Base-by-base conservation (phyloP, 1,284 basidiomycete genomes). In the Vanrija humicola region DNA sequence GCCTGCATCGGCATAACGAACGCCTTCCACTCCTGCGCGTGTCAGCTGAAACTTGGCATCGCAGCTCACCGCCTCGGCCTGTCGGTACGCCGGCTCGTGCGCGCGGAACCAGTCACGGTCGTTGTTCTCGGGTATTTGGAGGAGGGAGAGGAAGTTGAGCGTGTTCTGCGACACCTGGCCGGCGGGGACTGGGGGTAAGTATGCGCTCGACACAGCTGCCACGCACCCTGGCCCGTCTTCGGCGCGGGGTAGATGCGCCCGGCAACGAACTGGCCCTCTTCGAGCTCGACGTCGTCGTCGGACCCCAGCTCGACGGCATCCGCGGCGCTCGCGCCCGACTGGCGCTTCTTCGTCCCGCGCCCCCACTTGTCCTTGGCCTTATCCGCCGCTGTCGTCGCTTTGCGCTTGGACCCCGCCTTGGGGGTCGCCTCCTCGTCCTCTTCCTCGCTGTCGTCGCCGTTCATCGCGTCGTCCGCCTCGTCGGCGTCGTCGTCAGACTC, bases 131-230 rank as follows among this genome's bases (percentile, higher is more conserved):
- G 89, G 88, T 61, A 89, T 83, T 66, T 82, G 80, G 45, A 96
- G 77, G 46, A 86, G 80, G 6, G 68, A 74, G 56, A 95, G 75
- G 69, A 95, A 95, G 65, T 88, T 77, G 29, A 96, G 72, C 1
- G 88, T 89, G 65, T 94, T 92, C 62, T 84, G 79, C 2, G 90
- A 94, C 68, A 96, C 85, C 68, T 86, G 85, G 3, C 92, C 92
- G 6, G 88, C 81, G 0, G 90, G 87, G 0, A 90, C 92, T 90
- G 64, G 6, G 54, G 50, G 57, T 44, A 9, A 62, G 56, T 18
- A 10, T 5, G 18, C 18, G 34, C 6, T 16, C 10, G 16, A 7
- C n/a, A 6, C 15, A 42, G 34, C 6, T 7, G 18, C 9, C n/a
- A 75, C 80, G 52, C 59, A 88, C 89, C 89, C 77, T 82, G 81